phyloP scores from a whole-genome alignment of 2,329 filamentous ascomycete species.

The Colletotrichum sp. region DNA sequence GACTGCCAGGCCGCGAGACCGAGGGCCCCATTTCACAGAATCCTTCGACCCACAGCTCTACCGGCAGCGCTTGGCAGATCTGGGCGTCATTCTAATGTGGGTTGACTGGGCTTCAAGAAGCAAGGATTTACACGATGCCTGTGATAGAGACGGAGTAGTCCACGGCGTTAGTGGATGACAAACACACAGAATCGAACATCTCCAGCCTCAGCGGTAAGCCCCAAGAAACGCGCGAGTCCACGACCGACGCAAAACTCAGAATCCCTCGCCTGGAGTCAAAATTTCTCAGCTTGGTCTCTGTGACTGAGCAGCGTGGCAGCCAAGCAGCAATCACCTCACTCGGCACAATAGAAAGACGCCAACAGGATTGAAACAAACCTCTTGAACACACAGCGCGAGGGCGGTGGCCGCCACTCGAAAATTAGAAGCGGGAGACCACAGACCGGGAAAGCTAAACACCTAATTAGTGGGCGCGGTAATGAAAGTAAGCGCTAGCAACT shows the following conservation, averaged over 20 bases:
- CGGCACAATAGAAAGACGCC: neutral
- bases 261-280: neutral
- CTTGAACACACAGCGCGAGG: neutral
- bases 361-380: neutral
- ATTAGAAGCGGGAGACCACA: neutral
- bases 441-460: neutral
- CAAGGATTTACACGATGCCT: neutral
- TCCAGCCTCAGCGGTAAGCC: neutral
- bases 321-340: neutral
- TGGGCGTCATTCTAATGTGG: neutral
- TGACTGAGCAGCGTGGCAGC: neutral
- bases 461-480: neutral
- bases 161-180: neutral
- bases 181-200: neutral
- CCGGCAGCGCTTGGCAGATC: neutral
- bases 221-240: neutral
- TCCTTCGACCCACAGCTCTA: constrained; percentile 5
- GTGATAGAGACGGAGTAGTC: neutral
- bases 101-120: neutral
- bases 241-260: neutral
- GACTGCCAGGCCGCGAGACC: neutral
- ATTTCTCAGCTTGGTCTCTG: neutral
- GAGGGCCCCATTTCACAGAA: neutral
- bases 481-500: constrained; percentile 12
- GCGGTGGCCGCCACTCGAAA: neutral